Conservation (phyloP, 768 basidiomycete genomes). For the Plicaturopsis crispa region DNA sequence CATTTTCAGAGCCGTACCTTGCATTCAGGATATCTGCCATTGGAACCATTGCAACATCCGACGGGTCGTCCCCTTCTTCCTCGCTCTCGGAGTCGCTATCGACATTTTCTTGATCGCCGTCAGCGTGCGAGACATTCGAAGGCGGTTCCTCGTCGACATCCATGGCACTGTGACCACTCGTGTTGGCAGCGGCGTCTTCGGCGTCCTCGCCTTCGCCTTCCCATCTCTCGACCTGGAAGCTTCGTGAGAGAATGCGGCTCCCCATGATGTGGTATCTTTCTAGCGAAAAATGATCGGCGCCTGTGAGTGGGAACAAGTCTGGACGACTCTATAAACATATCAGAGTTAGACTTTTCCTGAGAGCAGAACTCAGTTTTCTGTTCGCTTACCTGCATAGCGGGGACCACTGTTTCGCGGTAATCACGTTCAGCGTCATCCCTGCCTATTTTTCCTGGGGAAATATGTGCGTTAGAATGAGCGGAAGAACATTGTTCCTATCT, state of each 20-base stretch:
- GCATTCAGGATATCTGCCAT: conserved; percentile 97
- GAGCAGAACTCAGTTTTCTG: too few relatives aligned
- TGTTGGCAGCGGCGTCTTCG: conserved; percentile 8
- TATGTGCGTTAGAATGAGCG: too few relatives aligned
- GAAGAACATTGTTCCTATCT: too few relatives aligned
- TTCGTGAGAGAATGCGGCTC: conserved; percentile 85
- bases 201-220: conserved; percentile 27
- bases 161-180: conserved; percentile 18
- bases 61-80: conserved; percentile 46
- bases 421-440: conserved; percentile 73
- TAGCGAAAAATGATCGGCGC: conserved; percentile 50
- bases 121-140: conserved; percentile 18
- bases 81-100: conserved; percentile 29
- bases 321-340: conserved; percentile 44
- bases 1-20: conserved; percentile 77
- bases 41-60: conserved; percentile 85
- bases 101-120: conserved; percentile 30
- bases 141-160: conserved; percentile 18
- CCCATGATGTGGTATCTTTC: conserved; percentile 84
- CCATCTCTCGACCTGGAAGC: conserved; percentile 76
- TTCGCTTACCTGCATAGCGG: conserved; percentile 60
- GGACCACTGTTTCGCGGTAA: conserved; percentile 59
- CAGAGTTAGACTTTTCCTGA: too few relatives aligned
- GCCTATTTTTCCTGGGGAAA: conserved; percentile 82
- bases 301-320: conserved; percentile 59